phyloP scores from a whole-genome alignment of 2,329 filamentous ascomycete species.

The Claviceps digitariae region DNA sequence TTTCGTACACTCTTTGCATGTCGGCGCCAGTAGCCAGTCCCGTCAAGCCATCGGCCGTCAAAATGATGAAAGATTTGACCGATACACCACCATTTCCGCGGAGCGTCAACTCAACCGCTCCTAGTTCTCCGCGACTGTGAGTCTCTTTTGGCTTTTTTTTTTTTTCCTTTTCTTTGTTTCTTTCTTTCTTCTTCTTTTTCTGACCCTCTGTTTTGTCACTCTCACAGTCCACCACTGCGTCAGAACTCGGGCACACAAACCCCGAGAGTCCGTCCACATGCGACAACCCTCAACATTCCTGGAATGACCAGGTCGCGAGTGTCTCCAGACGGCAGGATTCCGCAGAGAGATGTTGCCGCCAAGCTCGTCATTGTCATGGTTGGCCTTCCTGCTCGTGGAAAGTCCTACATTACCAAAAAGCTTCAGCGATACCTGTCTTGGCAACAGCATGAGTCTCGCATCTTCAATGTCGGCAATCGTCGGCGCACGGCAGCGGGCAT shows the following conservation, averaged over 20 bases:
- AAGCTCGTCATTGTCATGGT: slow-evolving; percentile 99
- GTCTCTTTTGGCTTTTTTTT: slow-evolving; percentile 14
- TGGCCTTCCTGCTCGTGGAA: slow-evolving; percentile 83
- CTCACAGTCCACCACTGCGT: slow-evolving; percentile 47
- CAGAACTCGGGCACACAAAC: slow-evolving; percentile 67
- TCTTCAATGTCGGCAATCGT: slow-evolving; percentile 95
- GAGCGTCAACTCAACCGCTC: slow-evolving; percentile 45
- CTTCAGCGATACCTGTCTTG: slow-evolving; percentile 89
- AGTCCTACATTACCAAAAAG: slow-evolving; percentile 99
- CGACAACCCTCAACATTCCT: slow-evolving; percentile 92
- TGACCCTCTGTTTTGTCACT: background rate
- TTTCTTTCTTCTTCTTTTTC: background rate
- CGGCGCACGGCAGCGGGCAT: slow-evolving; percentile 64
- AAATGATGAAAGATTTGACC: slow-evolving; percentile 29
- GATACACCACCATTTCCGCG: slow-evolving; percentile 43
- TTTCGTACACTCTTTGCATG: slow-evolving; percentile 10
- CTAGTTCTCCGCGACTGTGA: slow-evolving; percentile 45
- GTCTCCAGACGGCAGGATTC: slow-evolving; percentile 89
- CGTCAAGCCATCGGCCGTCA: slow-evolving; percentile 28
- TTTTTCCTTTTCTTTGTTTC: background rate
- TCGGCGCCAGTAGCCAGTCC: slow-evolving; percentile 15
- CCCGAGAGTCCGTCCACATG: slow-evolving; percentile 65
- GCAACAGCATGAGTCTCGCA: slow-evolving; percentile 89
- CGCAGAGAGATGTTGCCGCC: slow-evolving; percentile 83
- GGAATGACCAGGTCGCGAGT: slow-evolving; percentile 91